These are phyloP conservation scores for Pichia kudriavzevii DNA, from an alignment of 1,139 yeast species.

Conservation along the genomic window DNA sequence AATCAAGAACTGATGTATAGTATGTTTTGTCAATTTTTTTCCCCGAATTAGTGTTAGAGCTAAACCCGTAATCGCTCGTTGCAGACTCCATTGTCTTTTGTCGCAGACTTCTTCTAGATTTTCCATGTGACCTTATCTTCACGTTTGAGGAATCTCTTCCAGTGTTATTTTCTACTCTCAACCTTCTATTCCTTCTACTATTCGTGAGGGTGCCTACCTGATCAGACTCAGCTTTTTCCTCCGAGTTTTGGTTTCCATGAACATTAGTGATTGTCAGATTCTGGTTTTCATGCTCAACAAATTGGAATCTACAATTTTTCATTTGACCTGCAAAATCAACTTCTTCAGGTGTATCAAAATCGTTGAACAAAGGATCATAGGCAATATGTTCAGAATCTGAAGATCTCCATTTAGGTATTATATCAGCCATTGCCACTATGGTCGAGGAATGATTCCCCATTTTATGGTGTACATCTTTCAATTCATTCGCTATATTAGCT, in stretches of 20 bases:
- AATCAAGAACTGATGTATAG: too few relatives aligned
- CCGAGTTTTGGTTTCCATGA: neutral
- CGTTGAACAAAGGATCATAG: slow-evolving; percentile 18
- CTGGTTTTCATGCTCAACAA: slow-evolving; percentile 18
- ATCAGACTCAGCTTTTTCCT: slow-evolving; percentile 5
- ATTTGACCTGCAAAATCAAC: slow-evolving; percentile 63
- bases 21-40: too few relatives aligned
- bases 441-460: slow-evolving; percentile 7
- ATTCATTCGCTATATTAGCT: too few relatives aligned
- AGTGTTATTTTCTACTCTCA: neutral
- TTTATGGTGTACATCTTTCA: too few relatives aligned
- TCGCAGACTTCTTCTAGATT: slow-evolving; percentile 4
- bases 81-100: slow-evolving; percentile 10
- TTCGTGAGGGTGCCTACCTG: neutral
- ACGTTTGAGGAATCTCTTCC: too few relatives aligned
- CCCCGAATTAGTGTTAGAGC: too few relatives aligned
- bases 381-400: slow-evolving; percentile 1
- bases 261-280: slow-evolving; percentile 6
- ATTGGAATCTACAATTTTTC: slow-evolving; percentile 46
- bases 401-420: slow-evolving; percentile 6
- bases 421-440: slow-evolving; percentile 5
- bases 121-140: too few relatives aligned
- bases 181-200: slow-evolving; percentile 1
- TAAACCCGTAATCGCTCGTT: slow-evolving; percentile 3
- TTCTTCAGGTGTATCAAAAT: slow-evolving; percentile 63